Percentiles rank a stretch among this genome's conserved stretches.
phyloP scores from a whole-genome alignment of 2,329 filamentous ascomycete species.

The Cladosporium sp. region DNA sequence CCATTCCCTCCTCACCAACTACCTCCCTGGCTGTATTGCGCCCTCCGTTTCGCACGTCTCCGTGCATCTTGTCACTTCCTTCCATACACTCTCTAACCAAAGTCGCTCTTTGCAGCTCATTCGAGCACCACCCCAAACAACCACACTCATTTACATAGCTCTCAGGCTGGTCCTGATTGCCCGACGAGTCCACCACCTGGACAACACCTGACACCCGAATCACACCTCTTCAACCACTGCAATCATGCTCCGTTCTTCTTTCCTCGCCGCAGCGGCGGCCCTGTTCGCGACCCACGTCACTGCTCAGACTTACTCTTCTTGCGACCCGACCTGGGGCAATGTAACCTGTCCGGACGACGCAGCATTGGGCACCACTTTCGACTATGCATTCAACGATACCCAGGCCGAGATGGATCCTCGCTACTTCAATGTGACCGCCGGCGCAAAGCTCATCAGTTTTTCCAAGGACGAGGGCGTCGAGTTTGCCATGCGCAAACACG shows the following conservation, averaged over 20 bases:
- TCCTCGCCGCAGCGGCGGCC: constrained; percentile 25
- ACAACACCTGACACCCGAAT: background rate
- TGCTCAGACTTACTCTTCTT: constrained; percentile 75
- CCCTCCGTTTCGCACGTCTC: constrained; percentile 1
- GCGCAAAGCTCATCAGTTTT: constrained; percentile 60
- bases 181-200: background rate
- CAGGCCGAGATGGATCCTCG: constrained; percentile 46
- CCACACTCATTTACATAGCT: constrained; percentile 12
- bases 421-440: constrained; percentile 58
- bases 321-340: constrained; percentile 67
- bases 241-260: constrained; percentile 24
- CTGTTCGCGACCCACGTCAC: constrained; percentile 33
- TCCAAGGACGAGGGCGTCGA: constrained; percentile 57
- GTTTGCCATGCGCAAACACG: constrained; percentile 68
- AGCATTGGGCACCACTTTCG: constrained; percentile 65
- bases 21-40: constrained; percentile 12
- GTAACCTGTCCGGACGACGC: constrained; percentile 67
- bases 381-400: constrained; percentile 65
- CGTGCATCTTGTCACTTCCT: constrained; percentile 12
- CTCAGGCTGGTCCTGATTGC: constrained; percentile 17
- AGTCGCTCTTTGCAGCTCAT: constrained; percentile 20
- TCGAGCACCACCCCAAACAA: background rate
- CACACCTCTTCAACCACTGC: background rate
- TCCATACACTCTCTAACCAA: constrained; percentile 13
- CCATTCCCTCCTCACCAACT: background rate